Evolutionary conservation across 1,284 basidiomycete genomes (phyloP), one percentile per base, ranked within the genome.

Genomic region (Ustilago bromivora): DNA sequence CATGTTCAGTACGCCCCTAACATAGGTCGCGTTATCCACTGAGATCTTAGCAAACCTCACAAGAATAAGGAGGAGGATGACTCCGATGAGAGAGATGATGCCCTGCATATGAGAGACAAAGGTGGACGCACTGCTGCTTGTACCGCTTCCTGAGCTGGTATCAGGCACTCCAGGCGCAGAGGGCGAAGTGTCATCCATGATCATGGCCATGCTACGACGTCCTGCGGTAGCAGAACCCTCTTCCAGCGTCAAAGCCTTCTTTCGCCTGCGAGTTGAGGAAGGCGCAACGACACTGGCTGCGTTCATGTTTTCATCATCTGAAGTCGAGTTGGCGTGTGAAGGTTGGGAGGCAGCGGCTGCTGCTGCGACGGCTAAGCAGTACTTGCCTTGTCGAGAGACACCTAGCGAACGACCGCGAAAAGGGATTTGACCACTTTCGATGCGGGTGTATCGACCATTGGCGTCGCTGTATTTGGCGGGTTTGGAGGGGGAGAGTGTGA

Each of bases 61-160:
- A 19, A 76, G 59, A 47, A 76, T 72, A n/a, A 76, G 66, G 34
- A 76, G 60, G n/a, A 76, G 31, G n/a, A 76, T 72, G 23, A 76
- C 74, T 15, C 74, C 74, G 19, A 72, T 13, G 6, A 76, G 62
- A 10, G 74, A 52, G n/a, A 76, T 71, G 23, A 76, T 69, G 8
- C 74, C 74, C 35, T 76, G 69, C 3, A 76, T 56, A 31, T 76
- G 74, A 4, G 74, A 66, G 6, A 62, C 60, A 57, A 76, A 76
- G 32, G 72, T 19, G 11, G 74, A 41, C 0, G 62, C 68, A 36
- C 58, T 68, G 52, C 57, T 61, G 32, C 51, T 19, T n/a, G 38
- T 36, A 8, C 17, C 19, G 15, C 46, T 43, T 0, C 40, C 56
- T 34, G 12, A 28, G n/a, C n/a, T 28, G 28, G 40, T 23, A 17